Base-by-base conservation (phyloP, 2,329 filamentous ascomycete species). In the Chaetomium globosum region DNA sequence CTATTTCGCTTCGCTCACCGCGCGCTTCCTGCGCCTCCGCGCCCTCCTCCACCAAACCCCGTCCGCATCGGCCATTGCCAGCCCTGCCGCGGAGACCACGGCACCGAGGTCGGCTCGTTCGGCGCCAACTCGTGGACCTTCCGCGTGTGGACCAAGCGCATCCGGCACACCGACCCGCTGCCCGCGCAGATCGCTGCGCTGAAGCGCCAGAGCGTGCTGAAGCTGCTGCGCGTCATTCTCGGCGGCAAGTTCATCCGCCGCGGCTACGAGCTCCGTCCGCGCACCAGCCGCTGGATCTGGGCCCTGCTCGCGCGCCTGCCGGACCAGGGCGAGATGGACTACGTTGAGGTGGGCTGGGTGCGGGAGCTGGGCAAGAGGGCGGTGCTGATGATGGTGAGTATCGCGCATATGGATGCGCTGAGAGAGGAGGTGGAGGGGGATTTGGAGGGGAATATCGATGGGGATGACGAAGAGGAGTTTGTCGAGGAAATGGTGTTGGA, bases 271-370 rank as follows among this genome's bases (percentile, higher is more conserved):
- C 80, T 92, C 33, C 81, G 86, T 30, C 83, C 85, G 71, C 84
- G 88, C 56, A 87, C 91, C 4, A 93, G 92, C 66, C 83, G 87
- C 19, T 98, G 94, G 94, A 80, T 91, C 4, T 97, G 93, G 93
- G 88, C 89, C 0, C 77, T 97, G 64, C 80, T 97, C 53, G 92
- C 90, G 2, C 85, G 87, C 64, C 82, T 94, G 65, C 88, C 90
- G 0, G 90, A 91, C 43, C 80, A 86, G 10, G 92, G 92, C 1
- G 87, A 91, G 75, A 80, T 97, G 75, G 86, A 87, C 67, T 89
- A 91, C 68, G 85, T 87, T 52, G 90, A 95, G 73, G 85, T 96
- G 36, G 89, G 87, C 5, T 86, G 87, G 72, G 80, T 97, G 31
- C 83, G 94, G 59, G 91, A 95, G 65, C 76, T 98, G 39, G 93